Evolutionary conservation across 306 rosid species (phyloP).

Genomic region (Begonia fuchsioides): DNA sequence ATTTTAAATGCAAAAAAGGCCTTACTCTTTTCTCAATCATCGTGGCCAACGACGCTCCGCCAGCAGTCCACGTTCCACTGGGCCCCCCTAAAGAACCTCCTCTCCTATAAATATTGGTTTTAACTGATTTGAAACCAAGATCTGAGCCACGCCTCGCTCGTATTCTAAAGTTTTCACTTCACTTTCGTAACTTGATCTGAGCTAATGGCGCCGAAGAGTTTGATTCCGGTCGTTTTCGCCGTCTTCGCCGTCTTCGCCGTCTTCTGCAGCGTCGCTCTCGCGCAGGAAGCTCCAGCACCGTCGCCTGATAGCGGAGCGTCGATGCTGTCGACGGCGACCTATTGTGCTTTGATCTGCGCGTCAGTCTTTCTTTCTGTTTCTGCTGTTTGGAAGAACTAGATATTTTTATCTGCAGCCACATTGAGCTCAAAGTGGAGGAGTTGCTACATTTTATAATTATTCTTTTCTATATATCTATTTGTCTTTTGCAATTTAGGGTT

Average conservation of each 20-base stretch:
- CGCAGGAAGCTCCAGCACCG: constrained; percentile 26
- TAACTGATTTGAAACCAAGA: too few relatives aligned
- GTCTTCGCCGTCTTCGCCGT: constrained; percentile 4
- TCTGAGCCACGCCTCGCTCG: too few relatives aligned
- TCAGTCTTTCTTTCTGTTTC: constrained; percentile 17
- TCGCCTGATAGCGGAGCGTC: constrained; percentile 17
- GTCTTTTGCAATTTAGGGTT: too few relatives aligned
- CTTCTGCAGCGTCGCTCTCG: constrained; percentile 10
- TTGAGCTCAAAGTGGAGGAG: not conserved
- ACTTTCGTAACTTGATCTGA: not conserved
- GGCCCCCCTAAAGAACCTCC: constrained; percentile 3
- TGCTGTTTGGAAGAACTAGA: constrained; percentile 17
- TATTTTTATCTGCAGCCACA: too few relatives aligned
- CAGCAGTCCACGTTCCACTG: not conserved
- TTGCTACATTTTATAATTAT: too few relatives aligned
- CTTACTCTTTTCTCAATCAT: not conserved
- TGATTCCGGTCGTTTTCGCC: constrained; percentile 14
- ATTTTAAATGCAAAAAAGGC: too few relatives aligned
- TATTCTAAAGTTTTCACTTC: not conserved
- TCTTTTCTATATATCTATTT: too few relatives aligned
- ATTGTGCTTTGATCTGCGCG: constrained; percentile 18
- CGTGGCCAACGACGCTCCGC: not conserved
- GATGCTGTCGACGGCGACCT: constrained; percentile 8
- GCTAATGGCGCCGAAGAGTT: constrained; percentile 27
- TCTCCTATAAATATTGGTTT: constrained; percentile 8